These are phyloP conservation scores for Drechslera avenae DNA, from an alignment of 2,329 filamentous ascomycete species.

Conservation along the genomic window DNA sequence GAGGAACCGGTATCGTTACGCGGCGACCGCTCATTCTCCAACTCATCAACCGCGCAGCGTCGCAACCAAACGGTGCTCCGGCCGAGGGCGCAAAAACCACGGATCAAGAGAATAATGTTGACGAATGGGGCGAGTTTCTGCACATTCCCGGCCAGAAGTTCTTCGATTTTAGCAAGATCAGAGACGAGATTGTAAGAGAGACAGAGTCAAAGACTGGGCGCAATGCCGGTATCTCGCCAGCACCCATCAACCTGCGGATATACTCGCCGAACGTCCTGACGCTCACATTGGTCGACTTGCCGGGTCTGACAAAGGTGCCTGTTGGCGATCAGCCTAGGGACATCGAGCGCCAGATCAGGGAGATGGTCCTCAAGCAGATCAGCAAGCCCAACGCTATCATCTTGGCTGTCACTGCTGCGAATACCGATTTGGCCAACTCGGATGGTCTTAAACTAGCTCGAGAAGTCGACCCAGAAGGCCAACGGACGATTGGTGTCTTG, in stretches of 20 bases:
- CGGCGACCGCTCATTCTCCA: slow-evolving; percentile 94
- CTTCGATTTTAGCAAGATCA: slow-evolving; percentile 96
- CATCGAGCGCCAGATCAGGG: slow-evolving; percentile 93
- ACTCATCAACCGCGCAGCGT: slow-evolving; percentile 82
- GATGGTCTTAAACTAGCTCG: slow-evolving; percentile 95
- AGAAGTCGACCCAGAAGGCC: slow-evolving; percentile 96
- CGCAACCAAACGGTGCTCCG: slow-evolving; percentile 70
- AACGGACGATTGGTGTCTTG: slow-evolving; percentile 96
- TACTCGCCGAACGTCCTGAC: slow-evolving; percentile 99
- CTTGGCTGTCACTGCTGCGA: slow-evolving; percentile 92
- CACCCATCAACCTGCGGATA: slow-evolving; percentile 96
- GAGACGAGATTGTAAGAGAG: slow-evolving; percentile 95
- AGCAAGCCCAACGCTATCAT: slow-evolving; percentile 98
- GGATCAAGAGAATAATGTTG: slow-evolving; percentile 86
- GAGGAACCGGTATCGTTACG: slow-evolving; percentile 97
- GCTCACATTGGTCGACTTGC: slow-evolving; percentile 92
- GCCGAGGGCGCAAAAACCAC: slow-evolving; percentile 65
- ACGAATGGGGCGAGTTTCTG: slow-evolving; percentile 99
- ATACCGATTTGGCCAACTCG: slow-evolving; percentile 97
- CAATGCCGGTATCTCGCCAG: slow-evolving; percentile 94
- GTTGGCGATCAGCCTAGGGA: slow-evolving; percentile 96
- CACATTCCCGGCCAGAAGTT: slow-evolving; percentile 98
- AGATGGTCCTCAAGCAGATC: slow-evolving; percentile 99
- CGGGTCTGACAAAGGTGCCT: slow-evolving; percentile 93
- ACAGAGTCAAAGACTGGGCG: slow-evolving; percentile 95